These are phyloP conservation scores for Saxophila tyrrhenica DNA, from an alignment of 495 filamentous ascomycete genomes.

Conservation along the genomic window DNA sequence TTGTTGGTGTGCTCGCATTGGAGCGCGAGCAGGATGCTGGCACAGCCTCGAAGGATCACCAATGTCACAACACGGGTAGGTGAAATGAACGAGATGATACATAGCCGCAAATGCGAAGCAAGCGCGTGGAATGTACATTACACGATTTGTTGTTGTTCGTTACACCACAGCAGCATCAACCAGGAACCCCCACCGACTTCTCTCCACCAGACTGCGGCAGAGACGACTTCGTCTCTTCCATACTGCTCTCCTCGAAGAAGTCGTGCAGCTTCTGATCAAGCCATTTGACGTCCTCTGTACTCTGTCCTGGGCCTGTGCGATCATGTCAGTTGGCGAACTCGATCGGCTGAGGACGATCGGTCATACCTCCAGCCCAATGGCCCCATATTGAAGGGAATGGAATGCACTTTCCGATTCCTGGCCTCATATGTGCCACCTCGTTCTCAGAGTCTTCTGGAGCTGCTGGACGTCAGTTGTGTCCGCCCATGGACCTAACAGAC, in stretches of 20 bases:
- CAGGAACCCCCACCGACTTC: not conserved
- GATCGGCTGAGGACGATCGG: not conserved
- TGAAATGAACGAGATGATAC: no score
- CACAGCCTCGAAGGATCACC: no score
- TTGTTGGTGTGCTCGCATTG: no score
- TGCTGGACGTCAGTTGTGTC: conserved; percentile 15
- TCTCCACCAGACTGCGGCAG: not conserved
- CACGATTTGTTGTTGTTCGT: not conserved
- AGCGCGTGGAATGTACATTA: no score
- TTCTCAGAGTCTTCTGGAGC: conserved; percentile 58
- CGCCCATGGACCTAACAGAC: conserved; percentile 16
- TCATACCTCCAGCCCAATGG: conserved; percentile 36
- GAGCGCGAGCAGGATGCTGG: no score
- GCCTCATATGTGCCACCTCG: conserved; percentile 52
- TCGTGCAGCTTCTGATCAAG: conserved; percentile 46
- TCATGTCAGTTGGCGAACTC: conserved; percentile 1
- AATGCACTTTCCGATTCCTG: conserved; percentile 46
- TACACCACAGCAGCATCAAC: no score
- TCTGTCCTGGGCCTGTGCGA: conserved; percentile 45
- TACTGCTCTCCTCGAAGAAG: conserved; percentile 31
- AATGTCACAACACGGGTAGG: no score
- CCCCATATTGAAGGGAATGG: conserved; percentile 58
- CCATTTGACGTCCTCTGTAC: conserved; percentile 54
- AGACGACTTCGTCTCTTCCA: not conserved
- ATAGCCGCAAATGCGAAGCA: no score